A percentile compares a stretch with the other conserved stretches of the same genome.
These are phyloP conservation scores for Macrophomina phaseolina DNA, from an alignment of 2,329 filamentous ascomycete genomes.

Conservation along the genomic window DNA sequence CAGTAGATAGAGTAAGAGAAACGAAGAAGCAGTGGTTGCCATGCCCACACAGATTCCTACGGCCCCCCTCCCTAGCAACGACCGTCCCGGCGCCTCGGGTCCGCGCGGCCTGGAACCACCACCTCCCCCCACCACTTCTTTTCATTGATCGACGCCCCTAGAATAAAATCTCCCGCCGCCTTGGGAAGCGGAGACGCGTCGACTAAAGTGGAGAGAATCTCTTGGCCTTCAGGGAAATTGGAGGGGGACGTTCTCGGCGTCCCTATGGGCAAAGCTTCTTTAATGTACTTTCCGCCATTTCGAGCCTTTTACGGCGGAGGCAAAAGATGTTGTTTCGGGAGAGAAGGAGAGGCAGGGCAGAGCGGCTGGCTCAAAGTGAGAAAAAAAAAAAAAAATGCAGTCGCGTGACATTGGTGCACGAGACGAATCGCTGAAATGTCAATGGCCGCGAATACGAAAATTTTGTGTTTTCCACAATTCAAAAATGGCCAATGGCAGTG, in stretches of 20 bases:
- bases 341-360: too few relatives aligned
- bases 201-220: not conserved
- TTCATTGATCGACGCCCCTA: constrained; percentile 9
- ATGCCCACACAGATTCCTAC: too few relatives aligned
- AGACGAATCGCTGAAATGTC: too few relatives aligned
- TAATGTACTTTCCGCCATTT: not conserved
- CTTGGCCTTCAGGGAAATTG: not conserved
- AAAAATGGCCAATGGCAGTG: not conserved
- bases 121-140: not conserved
- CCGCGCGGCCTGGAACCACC: too few relatives aligned
- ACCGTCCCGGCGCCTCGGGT: too few relatives aligned
- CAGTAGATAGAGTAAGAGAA: not conserved
- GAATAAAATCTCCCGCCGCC: constrained; percentile 1
- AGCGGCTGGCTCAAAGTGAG: not conserved
- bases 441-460: not conserved
- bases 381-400: not conserved
- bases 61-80: too few relatives aligned
- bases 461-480: not conserved
- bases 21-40: too few relatives aligned
- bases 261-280: not conserved
- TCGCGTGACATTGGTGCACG: not conserved
- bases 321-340: too few relatives aligned
- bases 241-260: not conserved
- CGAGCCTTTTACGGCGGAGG: not conserved
- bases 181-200: not conserved